Conservation (phyloP, 2,329 filamentous ascomycete species). For the Arachnomyces sp. region DNA sequence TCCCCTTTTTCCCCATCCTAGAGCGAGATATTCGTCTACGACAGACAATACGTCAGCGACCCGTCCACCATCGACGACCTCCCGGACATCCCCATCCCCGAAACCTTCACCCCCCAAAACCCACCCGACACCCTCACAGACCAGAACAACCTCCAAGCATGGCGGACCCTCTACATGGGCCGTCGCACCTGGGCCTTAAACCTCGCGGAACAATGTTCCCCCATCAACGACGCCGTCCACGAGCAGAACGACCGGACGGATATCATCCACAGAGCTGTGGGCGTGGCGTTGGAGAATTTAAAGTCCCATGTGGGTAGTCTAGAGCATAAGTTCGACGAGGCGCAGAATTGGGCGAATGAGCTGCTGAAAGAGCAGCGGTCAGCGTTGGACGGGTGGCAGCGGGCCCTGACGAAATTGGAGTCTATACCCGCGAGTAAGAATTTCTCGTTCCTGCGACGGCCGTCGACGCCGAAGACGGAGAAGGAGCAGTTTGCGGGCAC, state of each 20-base stretch:
- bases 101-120: conserved; percentile 50
- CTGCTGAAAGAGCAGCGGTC: conserved; percentile 36
- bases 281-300: conserved; percentile 73
- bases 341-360: conserved; percentile 38
- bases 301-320: conserved; percentile 40
- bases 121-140: conserved; percentile 75
- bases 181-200: conserved; percentile 70
- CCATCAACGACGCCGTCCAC: conserved; percentile 54
- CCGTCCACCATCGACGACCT: conserved; percentile 42
- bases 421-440: conserved; percentile 37
- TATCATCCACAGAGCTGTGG: conserved; percentile 67
- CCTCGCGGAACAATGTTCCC: conserved; percentile 59
- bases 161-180: conserved; percentile 76
- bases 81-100: conserved; percentile 44
- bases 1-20: conserved; percentile 28
- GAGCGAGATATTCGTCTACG: conserved; percentile 88
- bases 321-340: conserved; percentile 38
- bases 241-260: conserved; percentile 40
- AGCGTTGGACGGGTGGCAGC: conserved; percentile 37
- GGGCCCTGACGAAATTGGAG: conserved; percentile 28
- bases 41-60: conserved; percentile 59
- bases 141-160: conserved; percentile 72
- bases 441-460: conserved; percentile 33
- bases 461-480: conserved; percentile 32
- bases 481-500: conserved; percentile 46